These are phyloP conservation scores for Centrapalus pauciflorus DNA, from an alignment of 129 eudicot species.

Conservation along the genomic window DNA sequence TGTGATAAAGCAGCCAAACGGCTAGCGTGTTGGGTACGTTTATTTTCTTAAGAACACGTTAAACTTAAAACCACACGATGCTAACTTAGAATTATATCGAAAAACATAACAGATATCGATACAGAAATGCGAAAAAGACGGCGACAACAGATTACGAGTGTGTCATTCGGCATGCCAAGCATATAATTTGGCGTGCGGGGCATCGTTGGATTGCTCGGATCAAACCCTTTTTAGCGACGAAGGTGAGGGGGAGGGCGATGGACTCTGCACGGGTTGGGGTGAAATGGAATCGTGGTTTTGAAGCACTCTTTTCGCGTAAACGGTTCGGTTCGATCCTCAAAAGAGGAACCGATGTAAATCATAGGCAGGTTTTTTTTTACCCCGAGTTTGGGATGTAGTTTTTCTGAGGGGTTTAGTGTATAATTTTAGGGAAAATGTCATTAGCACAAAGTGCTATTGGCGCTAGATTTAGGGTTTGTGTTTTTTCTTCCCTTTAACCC, in stretches of 20 bases:
- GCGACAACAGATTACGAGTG: conserved; percentile 86
- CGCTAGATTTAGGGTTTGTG: conserved; percentile 37
- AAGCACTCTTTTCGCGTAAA: neutral
- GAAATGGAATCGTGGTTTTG: conserved; percentile 70
- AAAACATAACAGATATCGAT: conserved; percentile 67
- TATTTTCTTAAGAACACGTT: neutral
- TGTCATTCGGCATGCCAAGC: conserved; percentile 95
- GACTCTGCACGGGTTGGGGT: conserved; percentile 85
- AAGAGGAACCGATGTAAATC: conserved; percentile 48
- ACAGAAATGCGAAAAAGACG: conserved; percentile 87
- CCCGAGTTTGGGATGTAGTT: conserved; percentile 21
- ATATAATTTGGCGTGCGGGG: conserved; percentile 92
- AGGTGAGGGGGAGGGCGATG: conserved; percentile 43
- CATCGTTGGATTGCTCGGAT: conserved; percentile 91
- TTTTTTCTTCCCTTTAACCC: conserved; percentile 31
- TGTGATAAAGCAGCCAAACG: conserved; percentile 96
- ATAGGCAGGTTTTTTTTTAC: conserved; percentile 45
- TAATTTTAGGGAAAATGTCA: conserved; percentile 33
- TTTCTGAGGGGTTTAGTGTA: conserved; percentile 31
- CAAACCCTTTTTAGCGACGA: conserved; percentile 84
- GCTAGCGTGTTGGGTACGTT: conserved; percentile 93
- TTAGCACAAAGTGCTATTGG: conserved; percentile 50
- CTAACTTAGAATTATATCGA: neutral
- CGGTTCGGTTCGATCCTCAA: neutral
- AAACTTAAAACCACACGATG: neutral